Evolutionary conservation across 352 stramenopile species (phyloP), one percentile per base, ranked within the genome.

Genomic region (Peronospora farinosa): DNA sequence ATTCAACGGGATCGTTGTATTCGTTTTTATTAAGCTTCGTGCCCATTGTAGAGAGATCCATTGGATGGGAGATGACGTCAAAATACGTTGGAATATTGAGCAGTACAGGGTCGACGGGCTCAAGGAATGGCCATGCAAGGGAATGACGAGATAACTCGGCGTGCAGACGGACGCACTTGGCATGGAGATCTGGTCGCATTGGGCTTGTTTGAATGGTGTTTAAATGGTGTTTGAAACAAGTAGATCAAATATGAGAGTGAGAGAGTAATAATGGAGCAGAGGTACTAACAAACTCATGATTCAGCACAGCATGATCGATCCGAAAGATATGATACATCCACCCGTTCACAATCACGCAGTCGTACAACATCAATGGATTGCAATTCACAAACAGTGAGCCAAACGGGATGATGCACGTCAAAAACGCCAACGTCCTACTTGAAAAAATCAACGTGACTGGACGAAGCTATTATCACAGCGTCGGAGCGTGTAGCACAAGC

Each of bases 41-140:
- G 33, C 84, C 73, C 63, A 99, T 95, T 1, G 94, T 98, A 39
- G 84, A 78, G 21, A 99, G 77, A 65, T 99, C 96, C 97, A 99
- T 99, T 5, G 97, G 97, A 32, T 81, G 54, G 62, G 88, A 78
- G 48, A 99, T 88, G 21, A 98, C 81, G 10, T 96, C 72, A 49
- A 90, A 88, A 65, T 99, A 99, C 44, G 85, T 93, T 10, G 89
- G 89, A 47, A 98, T 75, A 38, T 92, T 83, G 33, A 97, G 63
- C 40, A 77, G 76, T 21, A 97, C 81, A 30, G 97, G 90, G 67
- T 98, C 96, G 38, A 99, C 96, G 16, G 96, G 96, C 46, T 85
- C 67, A 16, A 88, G 74, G 67, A 98, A 98, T 2, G 92, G 85
- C 74, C 74, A 91, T 8, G 81, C 72, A 7, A 88, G 65, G 46